Base-by-base conservation (phyloP, 2,329 filamentous ascomycete genomes). In the Parascedosporium putredinis region DNA sequence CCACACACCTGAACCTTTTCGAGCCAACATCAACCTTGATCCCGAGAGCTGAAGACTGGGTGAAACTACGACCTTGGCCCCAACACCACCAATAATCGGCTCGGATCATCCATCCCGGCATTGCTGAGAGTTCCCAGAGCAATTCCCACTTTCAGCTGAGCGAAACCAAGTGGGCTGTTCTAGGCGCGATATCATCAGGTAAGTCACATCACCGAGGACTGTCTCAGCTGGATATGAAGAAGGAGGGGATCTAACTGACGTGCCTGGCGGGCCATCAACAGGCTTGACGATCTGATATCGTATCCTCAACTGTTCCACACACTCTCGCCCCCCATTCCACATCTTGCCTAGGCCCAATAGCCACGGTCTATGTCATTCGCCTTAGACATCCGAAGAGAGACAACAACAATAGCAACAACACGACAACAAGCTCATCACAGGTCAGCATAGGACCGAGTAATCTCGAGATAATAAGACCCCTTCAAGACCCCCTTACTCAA, bases 401-500 rank as follows among this genome's bases (percentile, higher is more conserved):
- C 38, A 42, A 42, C 10, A 42, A 42, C 20, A 42, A 40, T 20
- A 40, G 22, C 36, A 40, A 40, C 36, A 40, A 40, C 14, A 34
- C 33, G 20, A 36, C 14, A 36, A 36, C 31, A 34, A 34, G 12
- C 12, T 4, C 31, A 34, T 4, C 33, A 36, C n/a, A 42, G n/a
- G 16, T 42, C 38, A 20, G 20, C 18, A 42, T 42, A 42, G 23
- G 55, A 55, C 53, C 52, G 50, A 58, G 54, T 59, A 56, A 61
- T 58, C 56, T 56, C 56, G 56, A 55, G 54, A 52, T 55, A 57
- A 65, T 64, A 65, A 66, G 59, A 66, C 61, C 60, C 63, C 61
- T 56, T 61, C 62, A 56, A 67, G 62, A 65, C 60, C 57, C 64
- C 59, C 62, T 65, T 62, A 59, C 64, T 64, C 59, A 59, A 56